Evolutionary conservation across 345 rosid genomes (phyloP).

Genomic region (Salix viminalis): DNA sequence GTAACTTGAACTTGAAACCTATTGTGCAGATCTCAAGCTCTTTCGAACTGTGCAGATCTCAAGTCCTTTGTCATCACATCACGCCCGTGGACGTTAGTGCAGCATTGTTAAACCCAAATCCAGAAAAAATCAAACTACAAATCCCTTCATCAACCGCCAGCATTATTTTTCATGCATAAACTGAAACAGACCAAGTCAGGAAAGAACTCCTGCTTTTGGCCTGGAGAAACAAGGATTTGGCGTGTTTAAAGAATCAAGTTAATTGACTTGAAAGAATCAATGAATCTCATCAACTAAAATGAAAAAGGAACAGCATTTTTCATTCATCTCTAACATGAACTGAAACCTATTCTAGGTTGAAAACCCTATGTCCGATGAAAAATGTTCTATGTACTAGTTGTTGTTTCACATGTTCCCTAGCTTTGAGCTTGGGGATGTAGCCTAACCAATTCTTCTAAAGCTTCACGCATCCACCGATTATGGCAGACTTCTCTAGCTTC

Average conservation of each 20-base stretch:
- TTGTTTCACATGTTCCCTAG: neutral
- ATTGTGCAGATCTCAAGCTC: no score
- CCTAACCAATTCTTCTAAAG: conserved; percentile 41
- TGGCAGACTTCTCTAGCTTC: conserved; percentile 50
- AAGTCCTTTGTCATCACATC: no score
- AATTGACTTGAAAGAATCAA: conserved; percentile 5
- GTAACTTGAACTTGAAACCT: no score
- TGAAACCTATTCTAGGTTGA: neutral
- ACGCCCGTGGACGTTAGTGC: neutral
- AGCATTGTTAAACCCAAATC: neutral
- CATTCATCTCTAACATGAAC: neutral
- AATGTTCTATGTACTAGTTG: no score
- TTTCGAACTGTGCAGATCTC: no score
- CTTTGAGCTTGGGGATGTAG: neutral
- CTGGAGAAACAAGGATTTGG: neutral
- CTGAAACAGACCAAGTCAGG: neutral
- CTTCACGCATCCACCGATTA: conserved; percentile 54
- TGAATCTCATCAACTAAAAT: neutral
- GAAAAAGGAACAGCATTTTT: no score
- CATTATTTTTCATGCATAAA: neutral
- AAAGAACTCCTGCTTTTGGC: neutral
- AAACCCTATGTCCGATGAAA: neutral
- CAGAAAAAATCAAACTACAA: neutral
- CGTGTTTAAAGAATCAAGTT: neutral
- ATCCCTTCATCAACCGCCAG: neutral